Evolutionary conservation across 2,329 filamentous ascomycete genomes (phyloP).

Genomic region (Scedosporium boydii): DNA sequence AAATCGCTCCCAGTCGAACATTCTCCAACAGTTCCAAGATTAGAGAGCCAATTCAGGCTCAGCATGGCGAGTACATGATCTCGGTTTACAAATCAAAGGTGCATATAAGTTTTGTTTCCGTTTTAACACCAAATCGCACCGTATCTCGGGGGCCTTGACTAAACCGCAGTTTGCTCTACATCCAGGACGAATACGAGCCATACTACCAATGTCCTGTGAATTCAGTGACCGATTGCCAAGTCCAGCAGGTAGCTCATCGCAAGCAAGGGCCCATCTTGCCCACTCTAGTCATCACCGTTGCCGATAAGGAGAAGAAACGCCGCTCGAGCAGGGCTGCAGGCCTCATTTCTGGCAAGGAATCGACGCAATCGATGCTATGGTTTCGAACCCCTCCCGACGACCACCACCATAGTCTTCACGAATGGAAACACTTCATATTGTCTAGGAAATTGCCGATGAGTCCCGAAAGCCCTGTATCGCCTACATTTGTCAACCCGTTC

Average conservation of each 20-base stretch:
- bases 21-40: constrained; percentile 20
- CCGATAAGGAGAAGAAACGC: constrained; percentile 53
- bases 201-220: constrained; percentile 43
- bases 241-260: constrained; percentile 49
- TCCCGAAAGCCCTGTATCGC: constrained; percentile 43
- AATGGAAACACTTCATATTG: constrained; percentile 49
- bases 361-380: constrained; percentile 36
- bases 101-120: constrained; percentile 10
- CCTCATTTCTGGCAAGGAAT: constrained; percentile 39
- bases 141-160: not conserved
- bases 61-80: constrained; percentile 34
- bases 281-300: constrained; percentile 48
- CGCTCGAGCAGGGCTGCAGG: constrained; percentile 54
- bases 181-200: constrained; percentile 43
- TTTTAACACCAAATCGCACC: not conserved
- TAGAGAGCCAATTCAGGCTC: constrained; percentile 7
- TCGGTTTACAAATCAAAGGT: constrained; percentile 50
- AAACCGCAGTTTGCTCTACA: constrained; percentile 8
- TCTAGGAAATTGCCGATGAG: constrained; percentile 33
- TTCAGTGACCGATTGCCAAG: constrained; percentile 45
- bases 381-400: constrained; percentile 48
- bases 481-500: constrained; percentile 46
- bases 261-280: constrained; percentile 51
- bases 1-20: constrained; percentile 27
- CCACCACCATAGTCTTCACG: constrained; percentile 39